Conservation (phyloP, 2,329 filamentous ascomycete species). For the Bertia moriformis region DNA sequence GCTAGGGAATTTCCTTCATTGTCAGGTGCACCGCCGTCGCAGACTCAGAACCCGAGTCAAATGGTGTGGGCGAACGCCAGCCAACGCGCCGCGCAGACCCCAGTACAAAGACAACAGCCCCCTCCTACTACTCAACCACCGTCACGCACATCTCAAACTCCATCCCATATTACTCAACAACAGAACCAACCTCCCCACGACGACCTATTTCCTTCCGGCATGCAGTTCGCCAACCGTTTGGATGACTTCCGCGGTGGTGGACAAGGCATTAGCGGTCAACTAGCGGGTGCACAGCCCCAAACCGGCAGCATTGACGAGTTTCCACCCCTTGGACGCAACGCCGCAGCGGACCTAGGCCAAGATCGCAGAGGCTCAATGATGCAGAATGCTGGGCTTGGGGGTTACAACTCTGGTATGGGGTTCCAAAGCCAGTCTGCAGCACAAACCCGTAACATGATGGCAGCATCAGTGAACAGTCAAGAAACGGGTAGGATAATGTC, state of each 20-base stretch:
- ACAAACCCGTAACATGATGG: slow-evolving; percentile 8
- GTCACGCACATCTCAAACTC: slow-evolving; percentile 20
- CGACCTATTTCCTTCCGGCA: slow-evolving; percentile 25
- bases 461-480: slow-evolving; percentile 5
- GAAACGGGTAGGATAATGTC: slow-evolving; percentile 17
- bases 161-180: slow-evolving; percentile 15
- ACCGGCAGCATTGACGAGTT: slow-evolving; percentile 44
- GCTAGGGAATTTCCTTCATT: slow-evolving; percentile 46
- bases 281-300: slow-evolving; percentile 33
- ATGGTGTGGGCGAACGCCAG: slow-evolving; percentile 41
- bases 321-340: slow-evolving; percentile 38
- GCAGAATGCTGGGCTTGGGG: slow-evolving; percentile 28
- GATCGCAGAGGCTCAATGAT: slow-evolving; percentile 32
- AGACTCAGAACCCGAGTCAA: slow-evolving; percentile 31
- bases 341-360: slow-evolving; percentile 30
- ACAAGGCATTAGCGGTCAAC: slow-evolving; percentile 33
- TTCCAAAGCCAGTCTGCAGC: slow-evolving; percentile 21
- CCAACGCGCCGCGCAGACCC: slow-evolving; percentile 33
- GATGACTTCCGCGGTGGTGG: slow-evolving; percentile 42
- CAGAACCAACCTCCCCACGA: slow-evolving; percentile 28
- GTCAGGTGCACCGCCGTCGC: slow-evolving; percentile 38
- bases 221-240: slow-evolving; percentile 32
- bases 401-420: slow-evolving; percentile 18
- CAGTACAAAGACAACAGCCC: slow-evolving; percentile 33
- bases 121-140: slow-evolving; percentile 22